phyloP scores from a whole-genome alignment of 306 rosid species.

The Nissolia schottii region DNA sequence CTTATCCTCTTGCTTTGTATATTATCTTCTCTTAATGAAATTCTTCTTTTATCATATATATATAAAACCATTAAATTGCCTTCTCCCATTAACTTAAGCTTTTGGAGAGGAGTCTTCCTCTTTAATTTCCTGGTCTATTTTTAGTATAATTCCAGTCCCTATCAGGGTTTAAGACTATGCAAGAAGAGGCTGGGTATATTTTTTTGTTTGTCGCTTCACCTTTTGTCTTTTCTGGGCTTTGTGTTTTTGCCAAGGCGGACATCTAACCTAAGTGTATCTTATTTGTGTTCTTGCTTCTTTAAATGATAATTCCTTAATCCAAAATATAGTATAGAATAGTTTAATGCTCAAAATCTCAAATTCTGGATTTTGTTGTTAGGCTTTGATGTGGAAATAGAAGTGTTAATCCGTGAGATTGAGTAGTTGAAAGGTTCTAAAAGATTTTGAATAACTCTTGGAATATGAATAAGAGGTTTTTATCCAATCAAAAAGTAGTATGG shows the following conservation, averaged over 20 bases:
- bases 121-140: not conserved
- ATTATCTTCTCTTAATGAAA: too few relatives aligned
- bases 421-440: not conserved
- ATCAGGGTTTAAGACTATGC: not conserved
- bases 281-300: not conserved
- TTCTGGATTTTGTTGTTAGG: not conserved
- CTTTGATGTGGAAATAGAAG: not conserved
- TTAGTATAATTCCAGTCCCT: not conserved
- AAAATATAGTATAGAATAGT: not conserved
- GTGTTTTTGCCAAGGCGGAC: not conserved
- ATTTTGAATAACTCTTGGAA: not conserved
- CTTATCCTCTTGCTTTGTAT: too few relatives aligned
- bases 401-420: not conserved
- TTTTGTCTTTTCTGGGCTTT: not conserved
- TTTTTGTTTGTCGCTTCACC: not conserved
- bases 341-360: not conserved
- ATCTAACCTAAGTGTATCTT: not conserved
- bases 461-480: not conserved
- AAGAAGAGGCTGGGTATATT: not conserved
- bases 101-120: not conserved
- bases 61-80: too few relatives aligned
- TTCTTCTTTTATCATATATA: too few relatives aligned
- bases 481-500: not conserved
- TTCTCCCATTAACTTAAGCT: too few relatives aligned
- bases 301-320: not conserved